phyloP scores from a whole-genome alignment of 2,329 filamentous ascomycete genomes.

The Ophiocordyceps camponoti-saundersi region DNA sequence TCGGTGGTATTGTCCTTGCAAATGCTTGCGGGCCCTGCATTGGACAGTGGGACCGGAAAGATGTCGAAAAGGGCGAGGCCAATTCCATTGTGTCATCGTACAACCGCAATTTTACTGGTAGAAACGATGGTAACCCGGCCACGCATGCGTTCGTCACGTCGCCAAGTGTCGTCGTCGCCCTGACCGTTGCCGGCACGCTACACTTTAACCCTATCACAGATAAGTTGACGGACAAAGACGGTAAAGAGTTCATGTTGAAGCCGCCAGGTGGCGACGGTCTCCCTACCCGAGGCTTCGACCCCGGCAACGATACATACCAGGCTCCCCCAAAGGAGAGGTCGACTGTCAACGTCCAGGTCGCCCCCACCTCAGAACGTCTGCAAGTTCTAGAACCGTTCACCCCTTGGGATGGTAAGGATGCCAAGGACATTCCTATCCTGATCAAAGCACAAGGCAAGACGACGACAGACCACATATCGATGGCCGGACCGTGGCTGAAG shows the following conservation, averaged over 20 bases:
- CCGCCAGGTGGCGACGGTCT: conserved; percentile 57
- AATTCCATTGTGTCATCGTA: conserved; percentile 97
- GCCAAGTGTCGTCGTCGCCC: conserved; percentile 89
- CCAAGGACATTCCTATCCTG: conserved; percentile 65
- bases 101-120: conserved; percentile 94
- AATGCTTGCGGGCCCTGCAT: conserved; percentile 94
- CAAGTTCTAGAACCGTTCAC: conserved; percentile 82
- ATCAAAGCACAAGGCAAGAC: conserved; percentile 97
- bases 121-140: conserved; percentile 88
- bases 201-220: conserved; percentile 96
- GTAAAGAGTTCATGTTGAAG: conserved; percentile 69
- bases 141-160: conserved; percentile 99
- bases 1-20: conserved; percentile 77
- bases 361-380: conserved; percentile 72
- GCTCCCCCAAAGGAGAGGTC: conserved; percentile 53
- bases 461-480: conserved; percentile 97
- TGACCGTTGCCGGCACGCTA: conserved; percentile 81
- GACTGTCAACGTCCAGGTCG: conserved; percentile 61
- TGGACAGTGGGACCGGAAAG: conserved; percentile 89
- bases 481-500: conserved; percentile 92
- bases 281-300: conserved; percentile 50
- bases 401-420: conserved; percentile 61
- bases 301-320: conserved; percentile 55
- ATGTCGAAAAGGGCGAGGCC: conserved; percentile 62
- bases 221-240: conserved; percentile 60